phyloP scores from a whole-genome alignment of 306 rosid genomes.

The Ochetophila trinervis region DNA sequence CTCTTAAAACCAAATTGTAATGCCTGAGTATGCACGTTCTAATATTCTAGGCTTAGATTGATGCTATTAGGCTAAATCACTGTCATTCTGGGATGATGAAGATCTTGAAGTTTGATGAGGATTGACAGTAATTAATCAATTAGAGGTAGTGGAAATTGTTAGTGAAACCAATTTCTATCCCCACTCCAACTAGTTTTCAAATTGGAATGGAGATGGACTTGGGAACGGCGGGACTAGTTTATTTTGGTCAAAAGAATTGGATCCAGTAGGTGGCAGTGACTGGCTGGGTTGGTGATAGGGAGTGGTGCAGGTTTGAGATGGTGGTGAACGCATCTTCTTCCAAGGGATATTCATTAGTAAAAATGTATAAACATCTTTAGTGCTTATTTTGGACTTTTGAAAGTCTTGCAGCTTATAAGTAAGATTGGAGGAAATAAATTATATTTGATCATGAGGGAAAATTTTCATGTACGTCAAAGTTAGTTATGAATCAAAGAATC shows the following conservation, averaged over 20 bases:
- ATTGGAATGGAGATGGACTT: neutral
- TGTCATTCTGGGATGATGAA: neutral
- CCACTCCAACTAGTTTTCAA: too few relatives aligned
- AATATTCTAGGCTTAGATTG: neutral
- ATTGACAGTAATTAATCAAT: neutral
- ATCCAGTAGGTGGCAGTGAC: neutral
- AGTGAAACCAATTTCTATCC: neutral
- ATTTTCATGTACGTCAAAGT: neutral
- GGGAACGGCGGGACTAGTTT: neutral
- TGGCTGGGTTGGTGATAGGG: too few relatives aligned
- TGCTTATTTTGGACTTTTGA: neutral
- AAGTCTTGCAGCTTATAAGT: neutral
- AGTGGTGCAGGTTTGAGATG: neutral
- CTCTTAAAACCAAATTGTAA: neutral
- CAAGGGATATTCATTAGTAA: neutral
- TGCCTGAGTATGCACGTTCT: neutral
- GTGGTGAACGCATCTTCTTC: neutral
- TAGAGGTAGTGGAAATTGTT: neutral
- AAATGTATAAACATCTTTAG: neutral
- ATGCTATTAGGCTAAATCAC: neutral
- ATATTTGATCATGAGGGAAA: neutral
- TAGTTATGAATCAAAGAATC: neutral
- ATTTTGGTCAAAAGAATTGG: constrained; percentile 1
- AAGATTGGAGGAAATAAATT: neutral
- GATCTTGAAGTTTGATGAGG: neutral